Base-by-base conservation (phyloP, 1,284 basidiomycete genomes). In the Peniophora sp. region DNA sequence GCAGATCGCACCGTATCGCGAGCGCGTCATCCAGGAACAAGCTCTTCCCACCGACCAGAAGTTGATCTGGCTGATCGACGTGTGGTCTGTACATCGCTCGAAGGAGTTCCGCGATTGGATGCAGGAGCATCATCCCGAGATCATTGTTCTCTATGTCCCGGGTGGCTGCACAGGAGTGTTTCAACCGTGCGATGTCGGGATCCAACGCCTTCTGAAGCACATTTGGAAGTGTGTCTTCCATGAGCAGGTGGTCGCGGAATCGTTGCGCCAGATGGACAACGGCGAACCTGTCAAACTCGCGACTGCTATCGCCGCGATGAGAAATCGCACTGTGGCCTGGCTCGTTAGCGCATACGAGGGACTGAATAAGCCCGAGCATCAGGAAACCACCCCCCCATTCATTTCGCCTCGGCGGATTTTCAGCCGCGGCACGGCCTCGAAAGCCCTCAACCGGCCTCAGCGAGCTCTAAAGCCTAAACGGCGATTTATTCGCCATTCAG, bases 101-200 rank as follows among this genome's bases (percentile, higher is more conserved):
- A 36, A 56, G 22, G 60, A 58, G 34, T 65, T 66, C 42, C 24
- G 55, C 3, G 47, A 24, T 5, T 65, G 63, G 62, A 58, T 67
- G 54, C 39, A 39, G 14, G n/a, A 41, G 12, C 52, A 54, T 10
- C 58, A 60, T 36, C 52, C 54, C 3, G 56, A 37, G 34, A 66
- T 66, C 43, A 54, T 59, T 22, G 17, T 66, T 23, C 3, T 47
- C 18, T 65, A 56, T 39, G 56, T 66, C 2, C 65, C 65, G 11
- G 63, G 55, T 14, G 57, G 60, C 0, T 61, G 62, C 45, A 67
- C 64, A 11, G 60, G 58, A 1, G 15, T 65, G 14, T 56, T 53
- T 8, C 64, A 67, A 50, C 59, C 64, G 1, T 62, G 58, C 24
- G 62, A 65, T 48, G 59, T 63, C 44, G 60, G 60, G 2, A 54